Evolutionary conservation across 2,329 filamentous ascomycete species (phyloP), one percentile per base, ranked within the genome.

Genomic region (Emericellopsis cladophorae): DNA sequence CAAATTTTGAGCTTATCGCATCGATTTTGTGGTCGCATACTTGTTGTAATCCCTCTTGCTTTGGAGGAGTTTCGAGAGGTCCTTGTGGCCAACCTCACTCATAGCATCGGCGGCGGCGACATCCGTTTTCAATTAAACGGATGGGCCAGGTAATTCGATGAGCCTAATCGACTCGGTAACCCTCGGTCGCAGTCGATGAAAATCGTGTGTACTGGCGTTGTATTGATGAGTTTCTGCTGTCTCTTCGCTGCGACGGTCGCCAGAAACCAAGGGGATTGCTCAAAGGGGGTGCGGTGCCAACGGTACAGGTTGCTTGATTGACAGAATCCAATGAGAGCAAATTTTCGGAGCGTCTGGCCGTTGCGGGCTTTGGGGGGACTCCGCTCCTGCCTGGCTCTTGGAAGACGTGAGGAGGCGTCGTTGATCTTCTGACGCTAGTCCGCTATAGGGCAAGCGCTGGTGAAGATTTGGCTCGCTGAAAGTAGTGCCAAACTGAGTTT

Each of bases 61-160:
- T 70, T 73, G 73, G 69, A 81, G 72, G 67, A 79, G 72, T 68
- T 68, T 74, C 64, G 70, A 70, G 66, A 74, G 68, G 68, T 79
- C 75, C 71, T 72, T 67, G 64, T 68, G 68, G 66, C 69, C 74
- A 70, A 79, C 76, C 74, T 79, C 74, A 76, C 69, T 79, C 76
- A 81, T 81, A 72, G 74, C 76, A 79, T 76, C 68, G 62, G 67
- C 69, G 64, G 67, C 64, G 61, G 73, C 75, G 74, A 79, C 76
- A 81, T 81, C 75, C 76, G 76, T 79, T 80, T 54, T 45, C 39
- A 21, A 15, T 12, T 23, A 44, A 44, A 41, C 42, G 42, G 42
- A 44, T 44, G 39, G 31, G 26, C 42, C 39, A 23, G 29, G 36
- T n/a, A 15, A 34, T 18, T 15, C n/a, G 22, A 32, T 22, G 35